A percentile compares a stretch with the other conserved stretches of the same genome.
Evolutionary conservation across 2,329 filamentous ascomycete species (phyloP).

Genomic region (Raffaelea albimanens): DNA sequence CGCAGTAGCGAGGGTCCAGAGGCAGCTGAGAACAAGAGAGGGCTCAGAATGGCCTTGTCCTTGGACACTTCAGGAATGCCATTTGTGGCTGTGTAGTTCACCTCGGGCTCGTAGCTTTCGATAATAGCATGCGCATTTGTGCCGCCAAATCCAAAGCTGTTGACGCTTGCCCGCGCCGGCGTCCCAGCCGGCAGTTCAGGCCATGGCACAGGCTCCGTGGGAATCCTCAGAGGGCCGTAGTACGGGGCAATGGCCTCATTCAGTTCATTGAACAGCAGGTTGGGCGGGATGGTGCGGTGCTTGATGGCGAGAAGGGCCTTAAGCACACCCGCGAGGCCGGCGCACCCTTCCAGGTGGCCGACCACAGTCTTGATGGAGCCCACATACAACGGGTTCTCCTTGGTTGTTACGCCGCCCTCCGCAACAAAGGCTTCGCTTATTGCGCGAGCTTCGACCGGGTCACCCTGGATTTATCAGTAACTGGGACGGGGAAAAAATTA

Average conservation of each 20-base stretch:
- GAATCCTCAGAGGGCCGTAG: slow-evolving; percentile 17
- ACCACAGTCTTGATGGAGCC: slow-evolving; percentile 18
- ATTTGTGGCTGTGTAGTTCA: neutral
- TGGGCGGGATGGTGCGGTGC: slow-evolving; percentile 17
- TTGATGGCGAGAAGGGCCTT: slow-evolving; percentile 18
- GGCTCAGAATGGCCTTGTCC: neutral
- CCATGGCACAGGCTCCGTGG: too few relatives aligned
- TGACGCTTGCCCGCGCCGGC: slow-evolving; percentile 16
- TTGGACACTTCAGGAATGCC: neutral
- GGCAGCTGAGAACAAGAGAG: neutral
- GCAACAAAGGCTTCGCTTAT: too few relatives aligned
- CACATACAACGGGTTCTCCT: too few relatives aligned
- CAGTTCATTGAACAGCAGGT: slow-evolving; percentile 13
- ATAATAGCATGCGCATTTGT: slow-evolving; percentile 20
- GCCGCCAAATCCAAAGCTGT: slow-evolving; percentile 21
- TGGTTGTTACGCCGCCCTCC: too few relatives aligned
- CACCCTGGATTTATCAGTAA: too few relatives aligned
- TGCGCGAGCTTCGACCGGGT: too few relatives aligned
- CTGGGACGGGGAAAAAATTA: too few relatives aligned
- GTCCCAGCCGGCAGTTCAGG: neutral
- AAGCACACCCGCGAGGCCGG: slow-evolving; percentile 18
- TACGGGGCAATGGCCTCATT: slow-evolving; percentile 20
- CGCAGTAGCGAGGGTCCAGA: neutral
- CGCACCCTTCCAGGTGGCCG: slow-evolving; percentile 20
- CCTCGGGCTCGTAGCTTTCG: slow-evolving; percentile 13